Evolutionary conservation across 345 rosid genomes (phyloP).

Genomic region (Eucalyptus dawsonii): DNA sequence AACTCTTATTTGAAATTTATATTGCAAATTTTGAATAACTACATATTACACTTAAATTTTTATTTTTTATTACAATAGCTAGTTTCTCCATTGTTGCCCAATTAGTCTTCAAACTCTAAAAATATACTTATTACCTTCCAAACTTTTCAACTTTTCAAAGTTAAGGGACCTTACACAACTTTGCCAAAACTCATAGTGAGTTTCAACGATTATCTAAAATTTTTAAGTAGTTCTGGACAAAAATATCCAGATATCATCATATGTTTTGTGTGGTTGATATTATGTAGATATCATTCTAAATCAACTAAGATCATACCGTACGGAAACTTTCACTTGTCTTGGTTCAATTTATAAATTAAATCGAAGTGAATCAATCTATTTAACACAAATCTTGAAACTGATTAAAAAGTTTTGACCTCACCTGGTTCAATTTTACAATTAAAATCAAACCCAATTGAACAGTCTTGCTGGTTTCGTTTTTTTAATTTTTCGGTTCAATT

Average conservation of each 20-base stretch:
- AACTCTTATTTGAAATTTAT: too few species aligned
- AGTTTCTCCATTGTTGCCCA: background rate
- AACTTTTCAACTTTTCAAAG: background rate
- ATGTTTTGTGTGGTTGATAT: background rate
- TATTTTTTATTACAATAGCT: background rate
- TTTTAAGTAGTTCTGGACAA: fast-evolving
- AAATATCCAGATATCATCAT: background rate
- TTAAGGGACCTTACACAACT: background rate
- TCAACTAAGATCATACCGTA: fast-evolving
- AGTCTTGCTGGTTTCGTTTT: background rate
- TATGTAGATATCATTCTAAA: background rate
- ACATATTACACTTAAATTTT: fast-evolving
- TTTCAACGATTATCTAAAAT: fast-evolving
- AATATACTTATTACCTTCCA: fast-evolving
- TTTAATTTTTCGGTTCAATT: background rate
- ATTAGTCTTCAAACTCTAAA: background rate
- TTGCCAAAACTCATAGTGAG: background rate
- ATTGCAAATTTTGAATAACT: background rate
- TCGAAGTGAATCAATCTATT: background rate
- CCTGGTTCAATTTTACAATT: background rate
- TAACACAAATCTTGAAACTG: background rate
- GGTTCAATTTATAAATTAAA: background rate
- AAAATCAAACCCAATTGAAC: background rate
- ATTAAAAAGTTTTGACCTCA: background rate
- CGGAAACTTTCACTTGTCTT: fast-evolving